These are phyloP conservation scores for Strigomonas galati DNA, from an alignment of 208 protist genomes.

Conservation along the genomic window DNA sequence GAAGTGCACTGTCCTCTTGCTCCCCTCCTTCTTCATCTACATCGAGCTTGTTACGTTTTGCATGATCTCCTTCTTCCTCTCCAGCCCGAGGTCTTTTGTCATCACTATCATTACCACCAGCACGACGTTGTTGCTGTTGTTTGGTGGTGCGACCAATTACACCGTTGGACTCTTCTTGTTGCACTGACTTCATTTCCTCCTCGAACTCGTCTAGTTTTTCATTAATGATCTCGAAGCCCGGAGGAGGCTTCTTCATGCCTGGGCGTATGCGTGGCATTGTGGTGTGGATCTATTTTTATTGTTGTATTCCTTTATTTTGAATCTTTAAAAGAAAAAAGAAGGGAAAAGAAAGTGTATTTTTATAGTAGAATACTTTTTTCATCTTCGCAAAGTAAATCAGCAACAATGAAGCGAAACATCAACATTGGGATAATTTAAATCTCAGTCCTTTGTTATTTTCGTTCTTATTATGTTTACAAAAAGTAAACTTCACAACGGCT, in stretches of 20 bases:
- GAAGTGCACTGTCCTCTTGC: no score
- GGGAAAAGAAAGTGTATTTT: background rate
- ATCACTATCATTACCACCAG: no score
- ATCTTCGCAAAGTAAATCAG: no score
- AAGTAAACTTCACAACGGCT: no score
- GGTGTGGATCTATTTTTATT: no score
- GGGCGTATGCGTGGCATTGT: slow-evolving; percentile 73
- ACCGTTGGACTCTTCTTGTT: slow-evolving; percentile 60
- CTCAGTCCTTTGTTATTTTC: background rate
- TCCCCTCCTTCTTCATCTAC: no score
- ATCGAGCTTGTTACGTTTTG: background rate
- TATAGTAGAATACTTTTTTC: no score
- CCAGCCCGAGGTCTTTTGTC: no score
- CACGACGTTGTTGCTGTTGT: background rate
- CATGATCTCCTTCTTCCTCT: slow-evolving; percentile 3
- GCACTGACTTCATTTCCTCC: slow-evolving; percentile 60
- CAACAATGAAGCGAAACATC: no score
- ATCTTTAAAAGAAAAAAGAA: slow-evolving; percentile 10
- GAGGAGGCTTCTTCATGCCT: slow-evolving; percentile 79
- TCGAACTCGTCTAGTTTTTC: slow-evolving; percentile 69
- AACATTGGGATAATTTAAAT: no score
- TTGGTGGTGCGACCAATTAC: slow-evolving; percentile 43
- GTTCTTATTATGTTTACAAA: no score
- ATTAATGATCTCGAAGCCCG: slow-evolving; percentile 64
- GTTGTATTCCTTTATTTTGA: no score